Evolutionary conservation across 495 filamentous ascomycete species (phyloP), one percentile per base, ranked within the genome.

Genomic region (Aspergillus haitiensis): DNA sequence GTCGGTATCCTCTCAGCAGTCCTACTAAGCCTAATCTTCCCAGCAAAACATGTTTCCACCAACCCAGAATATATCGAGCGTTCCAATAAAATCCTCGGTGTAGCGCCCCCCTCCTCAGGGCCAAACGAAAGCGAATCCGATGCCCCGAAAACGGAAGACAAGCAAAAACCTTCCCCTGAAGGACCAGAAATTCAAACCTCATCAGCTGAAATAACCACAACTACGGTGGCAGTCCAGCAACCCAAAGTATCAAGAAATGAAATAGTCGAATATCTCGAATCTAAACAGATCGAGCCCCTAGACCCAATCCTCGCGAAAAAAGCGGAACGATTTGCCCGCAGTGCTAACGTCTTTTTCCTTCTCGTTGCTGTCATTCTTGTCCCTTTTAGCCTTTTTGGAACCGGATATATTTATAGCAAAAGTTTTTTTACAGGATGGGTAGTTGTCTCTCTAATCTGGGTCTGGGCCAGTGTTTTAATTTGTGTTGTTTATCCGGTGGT

Each of bases 391-490:
- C 49, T 81, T 44, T 79, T 78, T 49, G 70, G 73, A 4, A 70
- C 65, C 0, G 42, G 62, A 8, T 78, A 75, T 52, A 61, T 78
- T 2, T 81, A 71, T 60, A 67, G 44, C 33, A 61, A 64, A 36
- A 5, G 57, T 3, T 73, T 76, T 39, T 81, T 79, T 58, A 74
- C 67, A 0, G 78, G 72, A 0, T 81, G 77, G 78, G 67, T 75
- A 1, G 75, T 77, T 2, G 69, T 79, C 5, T 72, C 71, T 6
- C 73, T 81, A 15, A 72, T 81, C 1, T 81, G 75, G 77, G 68
- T 78, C 10, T 79, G 70, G 70, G 56, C 52, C n/a, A 70, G 65
- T 45, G 70, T 78, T 62, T 42, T 67, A 2, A 75, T 78, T 54
- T 80, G 76, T 64, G 73, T 75, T 11, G 63, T 78, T 6, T 77